Percentiles rank a stretch among this genome's conserved stretches.
phyloP scores from a whole-genome alignment of 257 asterid genomes.

The Penstemon newberryi region DNA sequence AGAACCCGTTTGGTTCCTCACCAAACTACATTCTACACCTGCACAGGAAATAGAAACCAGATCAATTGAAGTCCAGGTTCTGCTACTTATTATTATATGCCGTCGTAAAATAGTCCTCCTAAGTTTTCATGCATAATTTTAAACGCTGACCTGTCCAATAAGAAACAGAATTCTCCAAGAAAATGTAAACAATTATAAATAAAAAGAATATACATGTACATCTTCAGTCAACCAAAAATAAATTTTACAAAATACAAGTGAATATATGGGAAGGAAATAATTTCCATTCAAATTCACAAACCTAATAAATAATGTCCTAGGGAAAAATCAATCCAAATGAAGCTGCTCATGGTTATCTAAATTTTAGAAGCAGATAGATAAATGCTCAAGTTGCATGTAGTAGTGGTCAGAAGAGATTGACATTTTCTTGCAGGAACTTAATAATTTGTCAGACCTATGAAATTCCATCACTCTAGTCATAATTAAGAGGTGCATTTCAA shows the following conservation, averaged over 20 bases:
- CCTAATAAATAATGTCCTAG: not conserved
- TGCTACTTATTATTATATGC: constrained; percentile 3
- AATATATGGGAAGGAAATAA: too few species aligned
- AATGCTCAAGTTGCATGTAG: not conserved
- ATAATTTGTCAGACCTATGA: not conserved
- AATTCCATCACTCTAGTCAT: not conserved
- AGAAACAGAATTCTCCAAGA: too few species aligned
- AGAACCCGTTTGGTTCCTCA: constrained; percentile 57
- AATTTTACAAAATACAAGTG: not conserved
- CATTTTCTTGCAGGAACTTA: not conserved
- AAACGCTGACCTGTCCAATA: not conserved
- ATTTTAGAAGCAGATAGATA: not conserved
- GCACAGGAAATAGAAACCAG: constrained; percentile 21
- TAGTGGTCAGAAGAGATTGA: not conserved
- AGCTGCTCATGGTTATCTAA: not conserved
- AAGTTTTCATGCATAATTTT: not conserved
- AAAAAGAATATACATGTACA: too few species aligned
- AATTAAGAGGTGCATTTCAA: not conserved
- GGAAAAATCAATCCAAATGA: not conserved
- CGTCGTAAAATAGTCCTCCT: not conserved
- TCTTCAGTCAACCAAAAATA: not conserved
- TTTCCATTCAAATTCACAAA: not conserved
- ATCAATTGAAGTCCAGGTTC: not conserved
- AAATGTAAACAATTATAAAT: too few species aligned
- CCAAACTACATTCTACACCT: constrained; percentile 69